Evolutionary conservation across 768 basidiomycete genomes (phyloP).

Genomic region (Punctularia strigosozonata): DNA sequence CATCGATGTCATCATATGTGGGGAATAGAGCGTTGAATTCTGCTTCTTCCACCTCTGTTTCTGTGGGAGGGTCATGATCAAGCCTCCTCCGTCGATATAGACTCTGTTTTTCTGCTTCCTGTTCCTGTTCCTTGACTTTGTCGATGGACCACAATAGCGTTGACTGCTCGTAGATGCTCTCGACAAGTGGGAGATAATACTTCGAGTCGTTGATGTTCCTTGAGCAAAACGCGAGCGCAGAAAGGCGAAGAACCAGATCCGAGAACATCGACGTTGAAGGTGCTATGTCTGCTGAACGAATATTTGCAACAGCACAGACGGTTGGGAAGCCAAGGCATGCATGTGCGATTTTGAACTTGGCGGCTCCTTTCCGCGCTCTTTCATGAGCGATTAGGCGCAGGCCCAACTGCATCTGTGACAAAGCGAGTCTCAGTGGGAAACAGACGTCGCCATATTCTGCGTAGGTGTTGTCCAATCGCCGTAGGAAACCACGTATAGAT

Average conservation of each 20-base stretch:
- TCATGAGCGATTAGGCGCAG: slow-evolving; percentile 38
- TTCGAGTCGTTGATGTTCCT: slow-evolving; percentile 26
- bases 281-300: slow-evolving; percentile 14
- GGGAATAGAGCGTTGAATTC: slow-evolving; percentile 87
- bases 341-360: slow-evolving; percentile 12
- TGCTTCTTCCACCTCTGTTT: slow-evolving; percentile 67
- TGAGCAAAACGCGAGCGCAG: slow-evolving; percentile 33
- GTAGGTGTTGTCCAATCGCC: slow-evolving; percentile 60
- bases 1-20: slow-evolving; percentile 55
- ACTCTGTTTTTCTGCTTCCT: slow-evolving; percentile 51
- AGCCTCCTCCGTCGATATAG: slow-evolving; percentile 61
- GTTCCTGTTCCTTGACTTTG: slow-evolving; percentile 53
- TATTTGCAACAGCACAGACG: slow-evolving; percentile 24
- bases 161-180: slow-evolving; percentile 52
- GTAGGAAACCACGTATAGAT: slow-evolving; percentile 66
- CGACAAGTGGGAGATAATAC: slow-evolving; percentile 24
- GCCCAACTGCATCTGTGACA: slow-evolving; percentile 61
- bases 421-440: slow-evolving; percentile 50
- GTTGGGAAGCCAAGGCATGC: slow-evolving; percentile 46
- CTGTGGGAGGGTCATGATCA: slow-evolving; percentile 42
- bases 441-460: slow-evolving; percentile 61
- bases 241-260: slow-evolving; percentile 34
- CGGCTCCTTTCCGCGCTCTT: background rate
- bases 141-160: slow-evolving; percentile 80
- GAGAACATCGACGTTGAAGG: slow-evolving; percentile 24